These are phyloP conservation scores for Eucalyptus leucophloia DNA, from an alignment of 345 rosid genomes.

Conservation along the genomic window DNA sequence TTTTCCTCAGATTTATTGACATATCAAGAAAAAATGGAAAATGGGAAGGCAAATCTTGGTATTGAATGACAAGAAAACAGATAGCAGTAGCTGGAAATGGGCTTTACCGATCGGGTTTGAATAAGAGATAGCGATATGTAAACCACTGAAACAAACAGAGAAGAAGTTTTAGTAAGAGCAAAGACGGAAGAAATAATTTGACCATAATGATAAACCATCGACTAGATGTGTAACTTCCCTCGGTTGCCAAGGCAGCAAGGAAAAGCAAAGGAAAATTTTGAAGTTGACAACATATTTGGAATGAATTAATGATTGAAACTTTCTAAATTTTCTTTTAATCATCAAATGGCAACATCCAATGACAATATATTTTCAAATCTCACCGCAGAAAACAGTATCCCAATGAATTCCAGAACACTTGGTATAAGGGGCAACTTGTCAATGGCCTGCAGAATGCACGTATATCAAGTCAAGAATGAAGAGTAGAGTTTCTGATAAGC, in stretches of 20 bases:
- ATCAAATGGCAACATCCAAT: not conserved
- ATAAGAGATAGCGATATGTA: constrained; percentile 76
- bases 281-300: not conserved
- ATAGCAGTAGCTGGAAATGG: not conserved
- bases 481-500: not conserved
- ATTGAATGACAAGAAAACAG: not conserved
- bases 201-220: not conserved
- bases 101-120: constrained; percentile 79
- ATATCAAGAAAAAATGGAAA: not conserved
- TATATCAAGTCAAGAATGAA: not conserved
- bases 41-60: not conserved
- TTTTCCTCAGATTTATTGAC: not conserved
- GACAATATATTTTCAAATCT: constrained; percentile 1
- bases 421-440: constrained; percentile 81
- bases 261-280: not conserved
- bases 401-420: constrained; percentile 49
- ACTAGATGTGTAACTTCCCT: not conserved
- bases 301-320: not conserved
- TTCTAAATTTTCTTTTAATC: not conserved
- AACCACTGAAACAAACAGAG: constrained; percentile 59
- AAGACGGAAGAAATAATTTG: not conserved
- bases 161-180: constrained; percentile 1
- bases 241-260: not conserved
- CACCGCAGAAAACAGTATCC: constrained; percentile 68
- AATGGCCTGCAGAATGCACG: constrained; percentile 26